Base-by-base conservation (phyloP, 129 eudicot species). In the Chrysanthemum makinoi region DNA sequence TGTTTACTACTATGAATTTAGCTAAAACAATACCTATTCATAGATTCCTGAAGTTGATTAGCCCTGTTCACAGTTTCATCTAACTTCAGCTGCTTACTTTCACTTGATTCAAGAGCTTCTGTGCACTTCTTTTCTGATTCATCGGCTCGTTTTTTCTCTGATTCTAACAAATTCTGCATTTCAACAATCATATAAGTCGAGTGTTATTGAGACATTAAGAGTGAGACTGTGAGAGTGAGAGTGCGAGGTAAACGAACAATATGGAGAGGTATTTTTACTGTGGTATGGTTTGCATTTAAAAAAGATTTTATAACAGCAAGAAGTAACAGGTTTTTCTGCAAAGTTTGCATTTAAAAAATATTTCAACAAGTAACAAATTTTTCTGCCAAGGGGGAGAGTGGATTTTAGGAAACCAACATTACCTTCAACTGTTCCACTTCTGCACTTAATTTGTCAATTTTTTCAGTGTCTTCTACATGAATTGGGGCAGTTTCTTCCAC, bases 391-490 rank as follows among this genome's bases (percentile, higher is more conserved):
- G 65, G 71, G 58, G 43, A 52, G 20, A 24, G 16, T 16, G 20
- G 53, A 54, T 14, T 60, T 39, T 16, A 10, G 24, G 46, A 66
- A 66, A 63, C 60, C 64, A 68, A 68, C 81, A 81, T 77, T 82
- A 94, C 98, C 95, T 94, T 94, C 72, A 94, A 66, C 24, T 72
- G 73, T 69, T 85, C 93, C 76, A 94, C 79, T 79, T 94, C 96
- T 60, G 77, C 92, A 79, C 86, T 83, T 50, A 94, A 66, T 62
- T 88, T 83, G 64, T 89, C 97, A 67, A 94, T 86, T 82, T 94
- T 89, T 74, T 78, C 91, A 0, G 97, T 87, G 77, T 94, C 95
- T 83, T 89, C 98, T 69, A 94, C 88, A 51, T 88, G 95, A 76
- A 94, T 88, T 69, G 95, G 93, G 26, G 35, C 72, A 44, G 88